phyloP scores from a whole-genome alignment of 2,329 filamentous ascomycete species.

The Neopestalotiopsis sp. region DNA sequence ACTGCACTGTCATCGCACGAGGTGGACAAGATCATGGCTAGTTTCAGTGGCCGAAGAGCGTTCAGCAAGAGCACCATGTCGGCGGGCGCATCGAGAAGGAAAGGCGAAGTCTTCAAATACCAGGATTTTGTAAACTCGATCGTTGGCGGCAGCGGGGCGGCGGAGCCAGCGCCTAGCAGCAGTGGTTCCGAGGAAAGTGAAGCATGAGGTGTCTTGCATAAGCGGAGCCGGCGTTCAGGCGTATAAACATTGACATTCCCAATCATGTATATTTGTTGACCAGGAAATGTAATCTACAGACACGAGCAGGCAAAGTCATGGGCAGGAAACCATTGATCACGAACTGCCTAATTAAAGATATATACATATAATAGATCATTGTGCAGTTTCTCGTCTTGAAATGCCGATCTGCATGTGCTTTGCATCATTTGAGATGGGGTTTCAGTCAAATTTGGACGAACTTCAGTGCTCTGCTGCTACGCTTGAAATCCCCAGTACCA shows the following conservation, averaged over 20 bases:
- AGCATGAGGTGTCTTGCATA: conserved; percentile 30
- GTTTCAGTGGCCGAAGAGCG: conserved; percentile 71
- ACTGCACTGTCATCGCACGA: conserved; percentile 70
- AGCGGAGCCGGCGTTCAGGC: conserved; percentile 21
- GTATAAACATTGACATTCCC: conserved; percentile 10
- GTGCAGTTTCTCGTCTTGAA: not conserved
- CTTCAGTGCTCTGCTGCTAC: too few species aligned
- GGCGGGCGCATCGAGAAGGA: conserved; percentile 59
- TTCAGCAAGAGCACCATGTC: conserved; percentile 40
- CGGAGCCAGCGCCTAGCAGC: conserved; percentile 27
- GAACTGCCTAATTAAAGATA: not conserved
- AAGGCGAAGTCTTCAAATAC: conserved; percentile 91
- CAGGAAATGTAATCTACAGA: not conserved
- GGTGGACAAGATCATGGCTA: conserved; percentile 84
- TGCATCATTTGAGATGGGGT: too few species aligned
- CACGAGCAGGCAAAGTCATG: not conserved
- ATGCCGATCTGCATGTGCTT: not conserved
- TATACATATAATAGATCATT: not conserved
- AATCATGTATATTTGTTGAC: not conserved
- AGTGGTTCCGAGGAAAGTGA: conserved; percentile 37
- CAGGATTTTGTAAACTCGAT: conserved; percentile 84
- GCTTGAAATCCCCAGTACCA: too few species aligned
- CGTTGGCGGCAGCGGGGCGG: conserved; percentile 53
- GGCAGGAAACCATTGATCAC: not conserved
- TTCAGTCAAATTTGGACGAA: too few species aligned